Evolutionary conservation across 805 yeast species (phyloP).

Genomic region (Blastobotrys mokoenaii): DNA sequence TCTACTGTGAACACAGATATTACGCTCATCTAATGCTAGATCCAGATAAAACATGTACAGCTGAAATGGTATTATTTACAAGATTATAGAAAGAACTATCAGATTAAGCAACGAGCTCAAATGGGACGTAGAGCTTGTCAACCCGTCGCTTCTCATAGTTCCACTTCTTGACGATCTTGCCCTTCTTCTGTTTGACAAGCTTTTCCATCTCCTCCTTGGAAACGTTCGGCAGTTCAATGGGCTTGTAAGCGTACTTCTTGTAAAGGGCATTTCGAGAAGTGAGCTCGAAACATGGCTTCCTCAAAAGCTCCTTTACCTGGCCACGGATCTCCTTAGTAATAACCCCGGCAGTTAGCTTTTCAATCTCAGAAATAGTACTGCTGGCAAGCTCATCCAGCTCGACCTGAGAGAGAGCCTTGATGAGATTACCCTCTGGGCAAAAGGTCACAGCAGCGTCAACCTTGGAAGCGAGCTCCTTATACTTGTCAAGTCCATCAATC

Average conservation of each 20-base stretch:
- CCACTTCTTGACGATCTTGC: slow-evolving; percentile 48
- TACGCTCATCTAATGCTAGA: no score
- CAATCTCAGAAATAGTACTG: slow-evolving; percentile 19
- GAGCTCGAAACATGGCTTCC: slow-evolving; percentile 28
- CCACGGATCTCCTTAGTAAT: slow-evolving; percentile 33
- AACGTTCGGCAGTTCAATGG: slow-evolving; percentile 21
- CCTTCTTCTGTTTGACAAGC: slow-evolving; percentile 40
- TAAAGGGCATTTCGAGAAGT: slow-evolving; percentile 34
- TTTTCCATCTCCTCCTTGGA: slow-evolving; percentile 22
- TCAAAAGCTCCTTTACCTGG: slow-evolving; percentile 37
- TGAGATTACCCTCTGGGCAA: slow-evolving; percentile 37
- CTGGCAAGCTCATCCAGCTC: slow-evolving; percentile 25
- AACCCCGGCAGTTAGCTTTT: slow-evolving; percentile 17
- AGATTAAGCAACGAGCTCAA: not conserved
- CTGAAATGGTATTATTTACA: no score
- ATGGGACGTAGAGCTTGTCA: slow-evolving; percentile 1
- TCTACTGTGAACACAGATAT: no score
- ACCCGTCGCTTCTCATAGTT: slow-evolving; percentile 28
- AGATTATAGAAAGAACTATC: no score
- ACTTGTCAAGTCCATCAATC: slow-evolving; percentile 28
- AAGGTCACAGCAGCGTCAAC: slow-evolving; percentile 42
- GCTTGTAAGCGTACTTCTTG: slow-evolving; percentile 39
- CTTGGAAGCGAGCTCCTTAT: slow-evolving; percentile 21
- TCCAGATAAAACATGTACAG: not conserved
- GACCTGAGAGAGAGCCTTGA: slow-evolving; percentile 31